A percentile compares a stretch with the other conserved stretches of the same genome.
Conservation (phyloP, 2,329 filamentous ascomycete species). For the Xylaria sp. region DNA sequence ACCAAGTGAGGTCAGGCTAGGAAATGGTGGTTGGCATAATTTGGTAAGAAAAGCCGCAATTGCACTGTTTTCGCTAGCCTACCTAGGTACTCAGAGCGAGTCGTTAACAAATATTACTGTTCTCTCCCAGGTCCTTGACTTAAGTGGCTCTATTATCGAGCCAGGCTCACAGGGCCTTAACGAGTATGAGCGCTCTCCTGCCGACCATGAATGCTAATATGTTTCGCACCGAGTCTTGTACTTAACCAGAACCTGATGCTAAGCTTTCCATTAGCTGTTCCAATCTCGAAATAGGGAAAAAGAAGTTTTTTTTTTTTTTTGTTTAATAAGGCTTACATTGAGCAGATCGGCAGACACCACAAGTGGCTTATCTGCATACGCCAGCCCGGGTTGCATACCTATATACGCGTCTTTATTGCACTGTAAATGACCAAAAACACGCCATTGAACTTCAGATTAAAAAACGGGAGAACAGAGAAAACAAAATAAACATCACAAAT, state of each 20-base stretch:
- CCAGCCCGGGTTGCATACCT: too few relatives aligned
- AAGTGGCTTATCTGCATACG: too few relatives aligned
- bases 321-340: not conserved
- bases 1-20: slow-evolving; percentile 71
- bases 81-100: not conserved
- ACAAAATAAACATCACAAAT: too few relatives aligned
- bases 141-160: not conserved
- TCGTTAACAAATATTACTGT: not conserved
- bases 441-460: too few relatives aligned
- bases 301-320: too few relatives aligned
- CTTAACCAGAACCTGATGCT: not conserved
- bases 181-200: too few relatives aligned
- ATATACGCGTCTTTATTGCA: not conserved
- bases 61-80: not conserved
- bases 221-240: too few relatives aligned
- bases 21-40: slow-evolving; percentile 81
- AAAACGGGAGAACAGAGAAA: too few relatives aligned
- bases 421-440: too few relatives aligned
- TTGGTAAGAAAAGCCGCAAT: slow-evolving; percentile 66
- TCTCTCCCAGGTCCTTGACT: slow-evolving; percentile 13
- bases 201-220: not conserved
- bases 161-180: not conserved
- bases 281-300: not conserved
- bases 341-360: not conserved
- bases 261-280: not conserved